Base-by-base conservation (phyloP, 2,329 filamentous ascomycete species). In the Aaosphaeria pasadenensis region DNA sequence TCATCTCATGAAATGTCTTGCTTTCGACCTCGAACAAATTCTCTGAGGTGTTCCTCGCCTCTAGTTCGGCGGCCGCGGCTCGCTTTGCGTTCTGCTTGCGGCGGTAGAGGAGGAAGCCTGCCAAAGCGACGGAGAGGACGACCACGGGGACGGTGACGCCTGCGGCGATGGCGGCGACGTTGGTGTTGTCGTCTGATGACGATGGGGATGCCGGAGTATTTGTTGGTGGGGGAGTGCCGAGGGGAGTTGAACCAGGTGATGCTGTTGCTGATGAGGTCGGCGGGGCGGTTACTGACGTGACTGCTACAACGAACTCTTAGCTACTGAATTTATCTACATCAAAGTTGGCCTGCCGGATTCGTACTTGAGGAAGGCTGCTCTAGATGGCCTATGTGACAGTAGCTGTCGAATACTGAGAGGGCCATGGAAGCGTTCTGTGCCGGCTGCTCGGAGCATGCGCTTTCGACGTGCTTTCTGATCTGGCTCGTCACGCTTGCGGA, bases 391-490 rank as follows among this genome's bases (percentile, higher is more conserved):
- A 53, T 24, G 13, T 54, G 33, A 30, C 55, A 58, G 24, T 58
- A 56, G 11, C 43, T 48, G 28, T 41, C 32, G 40, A 58, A 58
- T 2, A 56, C 47, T 6, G 53, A 47, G 1, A 52, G 28, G 1
- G 53, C 55, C 17, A 24, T 24, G 7, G 45, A 45, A 6, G 43
- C 45, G 5, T 46, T 47, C 45, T 56, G 53, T 2, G 42, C 39
- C 5, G 39, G n/a, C 13, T 47, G 29, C 13, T 44, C 7, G 4
- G 44, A 29, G 39, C 56, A 59, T 5, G 52, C 51, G 4, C 44
- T 50, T 4, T 39, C 30, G 3, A 59, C 51, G 11, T 47, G 44
- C 1, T 44, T 44, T 11, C 46, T 46, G 29, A 59, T 59, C 48
- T 53, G 45, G 36, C 49, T 50, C 4, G 31, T 39, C 41, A 49